A percentile compares a stretch with the other conserved stretches of the same genome.
These are phyloP conservation scores for Penicillium ochrochloron DNA, from an alignment of 495 filamentous ascomycete genomes.

Conservation along the genomic window DNA sequence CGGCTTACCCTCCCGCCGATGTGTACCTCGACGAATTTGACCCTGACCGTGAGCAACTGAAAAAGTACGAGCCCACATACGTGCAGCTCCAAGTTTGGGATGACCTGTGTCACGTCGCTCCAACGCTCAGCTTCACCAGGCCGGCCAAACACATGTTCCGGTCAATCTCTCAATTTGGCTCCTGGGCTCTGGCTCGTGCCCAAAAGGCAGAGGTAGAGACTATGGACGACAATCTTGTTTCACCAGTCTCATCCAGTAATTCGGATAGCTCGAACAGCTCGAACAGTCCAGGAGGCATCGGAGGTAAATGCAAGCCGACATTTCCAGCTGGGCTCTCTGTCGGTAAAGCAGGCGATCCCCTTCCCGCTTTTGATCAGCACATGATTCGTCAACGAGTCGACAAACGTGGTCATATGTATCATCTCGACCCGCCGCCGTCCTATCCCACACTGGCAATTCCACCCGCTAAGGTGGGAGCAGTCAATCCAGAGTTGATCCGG, in stretches of 20 bases:
- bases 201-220: slow-evolving; percentile 81
- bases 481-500: slow-evolving; percentile 77
- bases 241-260: slow-evolving; percentile 68
- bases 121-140: slow-evolving; percentile 87
- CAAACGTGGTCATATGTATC: slow-evolving; percentile 71
- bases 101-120: slow-evolving; percentile 87
- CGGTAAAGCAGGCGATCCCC: slow-evolving; percentile 79
- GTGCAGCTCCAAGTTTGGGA: slow-evolving; percentile 98
- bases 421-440: slow-evolving; percentile 62
- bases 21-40: slow-evolving; percentile 67
- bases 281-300: slow-evolving; percentile 25
- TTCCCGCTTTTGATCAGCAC: slow-evolving; percentile 76
- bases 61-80: slow-evolving; percentile 77
- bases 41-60: slow-evolving; percentile 55
- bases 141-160: slow-evolving; percentile 95
- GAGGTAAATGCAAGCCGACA: slow-evolving; percentile 29
- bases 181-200: slow-evolving; percentile 84
- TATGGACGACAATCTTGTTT: slow-evolving; percentile 74
- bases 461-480: slow-evolving; percentile 68
- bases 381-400: slow-evolving; percentile 91
- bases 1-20: slow-evolving; percentile 70
- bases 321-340: slow-evolving; percentile 47
- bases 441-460: slow-evolving; percentile 66
- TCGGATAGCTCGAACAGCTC: slow-evolving; percentile 42
- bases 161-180: slow-evolving; percentile 86